Conservation (phyloP, 1,139 yeast genomes). For the Candida glucosophila region DNA sequence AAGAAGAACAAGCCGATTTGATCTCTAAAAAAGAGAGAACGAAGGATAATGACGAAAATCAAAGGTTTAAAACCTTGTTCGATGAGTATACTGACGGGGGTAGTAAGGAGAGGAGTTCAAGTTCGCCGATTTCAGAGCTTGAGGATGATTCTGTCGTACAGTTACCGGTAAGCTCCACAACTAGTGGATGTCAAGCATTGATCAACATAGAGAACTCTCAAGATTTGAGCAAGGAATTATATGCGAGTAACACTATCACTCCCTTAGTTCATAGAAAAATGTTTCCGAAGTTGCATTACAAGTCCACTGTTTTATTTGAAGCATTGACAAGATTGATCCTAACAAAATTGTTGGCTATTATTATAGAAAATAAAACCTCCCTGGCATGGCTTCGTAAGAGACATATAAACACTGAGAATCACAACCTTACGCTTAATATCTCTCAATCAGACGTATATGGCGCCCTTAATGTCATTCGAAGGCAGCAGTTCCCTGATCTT, state of each 20-base stretch:
- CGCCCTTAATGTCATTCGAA: too few species aligned
- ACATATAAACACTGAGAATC: conserved; percentile 1
- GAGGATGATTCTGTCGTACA: too few species aligned
- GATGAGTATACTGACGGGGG: conserved; percentile 3
- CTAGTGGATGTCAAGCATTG: conserved; percentile 1
- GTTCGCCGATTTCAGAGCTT: not conserved
- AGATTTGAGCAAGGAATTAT: conserved; percentile 4
- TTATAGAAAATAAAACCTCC: conserved; percentile 5
- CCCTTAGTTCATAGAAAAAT: conserved; percentile 3
- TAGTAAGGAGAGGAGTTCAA: conserved; percentile 1
- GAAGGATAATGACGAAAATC: conserved; percentile 9
- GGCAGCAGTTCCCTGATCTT: too few species aligned
- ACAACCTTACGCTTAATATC: conserved; percentile 1
- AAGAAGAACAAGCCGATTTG: conserved; percentile 32
- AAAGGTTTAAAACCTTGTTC: conserved; percentile 5
- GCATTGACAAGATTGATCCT: conserved; percentile 5
- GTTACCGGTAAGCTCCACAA: not conserved
- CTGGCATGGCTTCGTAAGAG: conserved; percentile 5
- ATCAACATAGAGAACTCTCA: conserved; percentile 4
- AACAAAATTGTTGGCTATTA: conserved; percentile 4
- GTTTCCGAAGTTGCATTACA: conserved; percentile 7
- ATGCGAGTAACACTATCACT: conserved; percentile 4
- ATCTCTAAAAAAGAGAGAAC: conserved; percentile 13
- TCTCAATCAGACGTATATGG: conserved; percentile 2
- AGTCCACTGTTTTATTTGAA: conserved; percentile 7